Evolutionary conservation across 495 filamentous ascomycete genomes (phyloP), one percentile per base, ranked within the genome.

Genomic region (Penicillium odoratum): DNA sequence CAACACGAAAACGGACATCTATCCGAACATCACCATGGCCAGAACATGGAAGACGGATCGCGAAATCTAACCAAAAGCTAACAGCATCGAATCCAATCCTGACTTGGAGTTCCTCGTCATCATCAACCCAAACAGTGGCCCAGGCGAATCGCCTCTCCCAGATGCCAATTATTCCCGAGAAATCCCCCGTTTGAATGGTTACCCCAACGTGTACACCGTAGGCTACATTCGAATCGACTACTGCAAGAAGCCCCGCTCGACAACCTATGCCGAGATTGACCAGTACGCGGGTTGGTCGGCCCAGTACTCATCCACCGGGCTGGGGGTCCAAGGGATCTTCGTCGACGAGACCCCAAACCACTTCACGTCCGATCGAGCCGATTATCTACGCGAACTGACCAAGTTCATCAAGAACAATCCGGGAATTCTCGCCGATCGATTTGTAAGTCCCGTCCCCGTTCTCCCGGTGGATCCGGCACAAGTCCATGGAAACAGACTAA

Each of bases 191-290:
- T 28, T 51, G 16, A 51, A 51, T 40, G n/a, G n/a, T 0, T 51
- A 36, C 13, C 16, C 30, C 31, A 51, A 51, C 31, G 48, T 51
- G 18, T 38, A 51, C 34, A 51, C 48, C 31, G 34, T 51, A 31
- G 48, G 48, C 31, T 51, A 51, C 15, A 25, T 51, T n/a, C 48
- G 48, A 38, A 51, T 51, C 48, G 48, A 51, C 48, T 51, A 51
- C 48, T 51, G 48, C 48, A 51, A 26, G 7, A 51, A 51, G 48
- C 48, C 48, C 48, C 48, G 40, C 48, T 40, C 30, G 3, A 16
- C 21, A 15, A 9, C 48, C n/a, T 38, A 40, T 51, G 48, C 31
- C 10, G 48, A 51, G 34, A 51, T 51, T 16, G 48, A 51, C 7
- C 48, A 30, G 6, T 51, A 51, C 48, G 48, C 48, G 16, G 33